Evolutionary conservation across 2,329 filamentous ascomycete species (phyloP).

Genomic region (Talaromyces sp.): DNA sequence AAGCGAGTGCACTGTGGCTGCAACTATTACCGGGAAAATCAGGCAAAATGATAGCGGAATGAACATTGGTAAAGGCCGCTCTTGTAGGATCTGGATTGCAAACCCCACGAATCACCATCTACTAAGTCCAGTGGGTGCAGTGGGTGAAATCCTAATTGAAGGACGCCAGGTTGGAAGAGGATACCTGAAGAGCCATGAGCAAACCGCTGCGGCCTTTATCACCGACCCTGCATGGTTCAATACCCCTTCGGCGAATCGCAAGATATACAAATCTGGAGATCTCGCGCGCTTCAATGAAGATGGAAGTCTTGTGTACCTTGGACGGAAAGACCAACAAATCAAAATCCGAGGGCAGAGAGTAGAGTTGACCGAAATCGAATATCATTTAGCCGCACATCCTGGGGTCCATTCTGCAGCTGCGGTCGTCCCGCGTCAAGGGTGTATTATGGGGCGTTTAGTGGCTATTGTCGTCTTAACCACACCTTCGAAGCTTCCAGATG

Average conservation of each 20-base stretch:
- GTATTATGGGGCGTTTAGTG: not conserved
- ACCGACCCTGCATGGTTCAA: not conserved
- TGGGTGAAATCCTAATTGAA: conserved; percentile 45
- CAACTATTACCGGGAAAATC: not conserved
- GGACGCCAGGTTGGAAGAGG: conserved; percentile 21
- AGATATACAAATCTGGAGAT: not conserved
- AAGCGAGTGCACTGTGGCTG: not conserved
- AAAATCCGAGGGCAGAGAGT: conserved; percentile 40
- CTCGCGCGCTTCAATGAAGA: not conserved
- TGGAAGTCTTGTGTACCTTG: conserved; percentile 8
- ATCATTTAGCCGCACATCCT: conserved; percentile 12
- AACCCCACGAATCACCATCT: conserved; percentile 32
- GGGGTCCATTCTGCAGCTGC: not conserved
- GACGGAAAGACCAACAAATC: conserved; percentile 34
- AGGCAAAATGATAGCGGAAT: not conserved
- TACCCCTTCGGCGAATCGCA: not conserved
- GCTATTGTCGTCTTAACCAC: not conserved
- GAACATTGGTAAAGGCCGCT: not conserved
- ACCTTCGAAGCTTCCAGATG: not conserved
- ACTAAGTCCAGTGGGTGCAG: conserved; percentile 40
- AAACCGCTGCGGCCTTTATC: not conserved
- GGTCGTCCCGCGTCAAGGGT: not conserved
- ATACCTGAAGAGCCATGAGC: not conserved
- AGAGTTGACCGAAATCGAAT: conserved; percentile 39
- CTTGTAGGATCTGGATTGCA: conserved; percentile 34